A percentile compares a stretch with the other conserved stretches of the same genome.
Conservation (phyloP, 139 green algal species). For the Micractinium sp. region DNA sequence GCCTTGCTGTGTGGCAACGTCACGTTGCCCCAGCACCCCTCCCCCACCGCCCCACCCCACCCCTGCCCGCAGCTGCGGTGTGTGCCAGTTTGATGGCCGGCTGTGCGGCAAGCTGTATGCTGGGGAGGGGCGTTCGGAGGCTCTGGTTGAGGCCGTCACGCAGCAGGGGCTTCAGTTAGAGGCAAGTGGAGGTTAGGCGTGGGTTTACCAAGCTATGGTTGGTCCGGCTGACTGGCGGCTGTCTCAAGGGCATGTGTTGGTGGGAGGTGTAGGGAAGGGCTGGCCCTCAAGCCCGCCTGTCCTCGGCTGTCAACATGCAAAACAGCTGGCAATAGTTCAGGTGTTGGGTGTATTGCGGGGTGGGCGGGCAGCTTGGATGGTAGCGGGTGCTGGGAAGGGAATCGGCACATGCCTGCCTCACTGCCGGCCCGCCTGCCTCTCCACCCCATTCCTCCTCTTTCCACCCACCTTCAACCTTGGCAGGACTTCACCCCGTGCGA, state of each 20-base stretch:
- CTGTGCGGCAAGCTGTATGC: conserved; percentile 5
- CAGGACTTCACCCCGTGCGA: conserved; percentile 43
- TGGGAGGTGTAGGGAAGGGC: no score
- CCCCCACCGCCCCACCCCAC: not conserved
- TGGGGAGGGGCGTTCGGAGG: not conserved
- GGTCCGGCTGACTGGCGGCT: not conserved
- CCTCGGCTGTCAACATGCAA: no score
- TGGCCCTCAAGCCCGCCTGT: no score
- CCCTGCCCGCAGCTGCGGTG: conserved; percentile 12
- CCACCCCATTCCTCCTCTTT: not conserved
- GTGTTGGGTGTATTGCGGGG: no score
- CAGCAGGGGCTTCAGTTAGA: not conserved
- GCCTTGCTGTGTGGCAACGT: no score
- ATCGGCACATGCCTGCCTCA: not conserved
- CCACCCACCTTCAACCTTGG: not conserved
- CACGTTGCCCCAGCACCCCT: no score
- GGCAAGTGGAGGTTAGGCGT: not conserved
- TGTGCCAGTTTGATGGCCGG: conserved; percentile 33
- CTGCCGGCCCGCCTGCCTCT: no score
- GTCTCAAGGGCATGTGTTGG: no score
- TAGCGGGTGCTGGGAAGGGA: no score
- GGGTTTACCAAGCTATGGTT: no score
- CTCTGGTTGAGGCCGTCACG: not conserved
- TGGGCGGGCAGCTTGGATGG: no score
- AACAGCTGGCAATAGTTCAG: no score